Conservation (phyloP, 768 basidiomycete genomes). For the Pholiota molesta region DNA sequence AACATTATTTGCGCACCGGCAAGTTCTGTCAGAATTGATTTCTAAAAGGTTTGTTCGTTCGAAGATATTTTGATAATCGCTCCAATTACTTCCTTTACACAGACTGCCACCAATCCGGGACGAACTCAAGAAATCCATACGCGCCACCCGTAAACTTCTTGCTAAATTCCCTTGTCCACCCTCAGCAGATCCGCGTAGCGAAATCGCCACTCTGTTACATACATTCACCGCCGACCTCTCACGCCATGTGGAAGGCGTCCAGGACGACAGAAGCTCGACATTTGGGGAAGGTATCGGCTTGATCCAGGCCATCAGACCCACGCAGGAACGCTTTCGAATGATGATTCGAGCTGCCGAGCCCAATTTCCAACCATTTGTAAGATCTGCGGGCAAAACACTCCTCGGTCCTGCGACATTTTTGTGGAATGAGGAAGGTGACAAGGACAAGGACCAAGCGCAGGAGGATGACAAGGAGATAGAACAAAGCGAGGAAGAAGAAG, state of each 20-base stretch:
- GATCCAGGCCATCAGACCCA: conserved; percentile 55
- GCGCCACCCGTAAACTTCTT: conserved; percentile 37
- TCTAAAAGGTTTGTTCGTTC: no score
- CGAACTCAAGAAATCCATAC: conserved; percentile 53
- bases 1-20: no score
- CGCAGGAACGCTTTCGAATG: conserved; percentile 47
- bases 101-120: conserved; percentile 68
- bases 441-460: conserved; percentile 4
- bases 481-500: not conserved
- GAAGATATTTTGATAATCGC: not conserved
- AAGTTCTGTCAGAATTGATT: no score
- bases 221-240: conserved; percentile 49
- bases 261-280: conserved; percentile 31
- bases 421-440: conserved; percentile 18
- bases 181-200: conserved; percentile 57
- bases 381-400: conserved; percentile 13
- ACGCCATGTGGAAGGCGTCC: conserved; percentile 52
- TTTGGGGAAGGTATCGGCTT: conserved; percentile 40
- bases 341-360: conserved; percentile 58
- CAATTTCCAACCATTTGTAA: conserved; percentile 53
- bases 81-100: conserved; percentile 13
- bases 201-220: conserved; percentile 52
- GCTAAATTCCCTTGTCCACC: conserved; percentile 50
- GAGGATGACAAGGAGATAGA: not conserved
- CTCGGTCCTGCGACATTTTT: conserved; percentile 25